A percentile compares a stretch with the other conserved stretches of the same genome.
Conservation (phyloP, 495 filamentous ascomycete species). For the Cercophora sp. region DNA sequence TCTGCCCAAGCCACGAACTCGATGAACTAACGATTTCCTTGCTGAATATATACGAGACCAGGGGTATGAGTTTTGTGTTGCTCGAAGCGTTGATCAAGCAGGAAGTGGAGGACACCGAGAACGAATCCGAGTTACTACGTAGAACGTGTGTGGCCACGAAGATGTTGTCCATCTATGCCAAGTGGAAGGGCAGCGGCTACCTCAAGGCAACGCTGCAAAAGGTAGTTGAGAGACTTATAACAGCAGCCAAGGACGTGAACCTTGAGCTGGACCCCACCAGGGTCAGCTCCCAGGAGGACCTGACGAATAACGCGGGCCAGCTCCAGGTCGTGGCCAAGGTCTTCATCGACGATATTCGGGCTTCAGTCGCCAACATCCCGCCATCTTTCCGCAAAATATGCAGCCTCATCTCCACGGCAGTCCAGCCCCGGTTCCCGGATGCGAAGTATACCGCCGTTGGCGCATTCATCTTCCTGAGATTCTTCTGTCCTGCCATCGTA, state of each 20-base stretch:
- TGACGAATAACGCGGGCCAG: slow-evolving; percentile 57
- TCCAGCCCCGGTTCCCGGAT: slow-evolving; percentile 56
- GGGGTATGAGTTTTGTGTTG: slow-evolving; percentile 55
- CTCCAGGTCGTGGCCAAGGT: slow-evolving; percentile 58
- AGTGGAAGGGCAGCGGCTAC: slow-evolving; percentile 62
- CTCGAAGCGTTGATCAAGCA: slow-evolving; percentile 61
- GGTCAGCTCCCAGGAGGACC: slow-evolving; percentile 52
- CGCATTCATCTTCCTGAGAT: slow-evolving; percentile 64
- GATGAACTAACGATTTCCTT: slow-evolving; percentile 62
- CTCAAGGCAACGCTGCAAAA: slow-evolving; percentile 60
- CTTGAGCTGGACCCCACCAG: slow-evolving; percentile 61
- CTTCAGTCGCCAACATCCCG: slow-evolving; percentile 55
- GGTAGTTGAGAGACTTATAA: slow-evolving; percentile 56
- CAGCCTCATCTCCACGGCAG: slow-evolving; percentile 56
- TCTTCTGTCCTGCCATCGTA: slow-evolving; percentile 67
- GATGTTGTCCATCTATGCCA: slow-evolving; percentile 63
- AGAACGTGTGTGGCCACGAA: slow-evolving; percentile 65
- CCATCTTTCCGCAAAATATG: slow-evolving; percentile 61
- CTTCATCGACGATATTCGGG: slow-evolving; percentile 63
- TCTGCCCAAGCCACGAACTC: slow-evolving; percentile 60
- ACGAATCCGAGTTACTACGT: slow-evolving; percentile 59
- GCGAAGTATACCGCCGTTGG: slow-evolving; percentile 69
- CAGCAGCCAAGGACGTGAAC: slow-evolving; percentile 57
- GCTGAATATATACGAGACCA: slow-evolving; percentile 62
- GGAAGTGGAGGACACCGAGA: slow-evolving; percentile 63